phyloP scores from a whole-genome alignment of 805 yeast species.

The Soucietia sequanensis region DNA sequence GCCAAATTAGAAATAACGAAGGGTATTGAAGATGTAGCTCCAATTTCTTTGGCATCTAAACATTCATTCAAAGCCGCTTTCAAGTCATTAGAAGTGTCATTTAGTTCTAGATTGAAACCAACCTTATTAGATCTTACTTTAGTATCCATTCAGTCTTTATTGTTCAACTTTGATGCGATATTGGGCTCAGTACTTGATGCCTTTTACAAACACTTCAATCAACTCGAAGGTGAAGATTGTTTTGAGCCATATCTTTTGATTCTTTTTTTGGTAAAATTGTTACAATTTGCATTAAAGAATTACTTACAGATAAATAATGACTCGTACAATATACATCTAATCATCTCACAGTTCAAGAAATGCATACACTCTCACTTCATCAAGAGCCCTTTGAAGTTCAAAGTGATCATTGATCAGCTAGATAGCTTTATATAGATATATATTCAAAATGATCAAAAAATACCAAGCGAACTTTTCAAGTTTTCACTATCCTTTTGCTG shows the following conservation, averaged over 20 bases:
- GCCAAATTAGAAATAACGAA: conserved; percentile 17
- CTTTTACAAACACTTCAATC: neutral
- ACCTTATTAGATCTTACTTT: neutral
- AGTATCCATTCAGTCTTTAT: neutral
- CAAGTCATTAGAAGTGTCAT: conserved; percentile 12
- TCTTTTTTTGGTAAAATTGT: conserved; percentile 11
- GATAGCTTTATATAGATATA: neutral
- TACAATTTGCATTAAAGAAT: conserved; percentile 6
- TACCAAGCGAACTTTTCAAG: conserved; percentile 47
- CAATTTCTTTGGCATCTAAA: conserved; percentile 7
- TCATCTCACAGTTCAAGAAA: conserved; percentile 9
- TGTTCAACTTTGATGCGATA: conserved; percentile 1
- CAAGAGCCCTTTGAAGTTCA: neutral
- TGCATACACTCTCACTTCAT: neutral
- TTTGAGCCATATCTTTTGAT: conserved; percentile 13
- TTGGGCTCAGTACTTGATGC: neutral
- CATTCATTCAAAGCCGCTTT: conserved; percentile 19
- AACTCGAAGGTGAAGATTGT: conserved; percentile 2
- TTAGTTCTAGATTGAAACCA: neutral
- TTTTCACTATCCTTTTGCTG: conserved; percentile 69
- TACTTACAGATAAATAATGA: conserved; percentile 9
- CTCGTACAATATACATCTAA: conserved; percentile 3
- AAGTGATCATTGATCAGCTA: conserved; percentile 1
- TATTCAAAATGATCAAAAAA: conserved; percentile 13
- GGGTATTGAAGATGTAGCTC: conserved; percentile 6